phyloP scores from a whole-genome alignment of 306 rosid genomes.

The Trifolium dubium region DNA sequence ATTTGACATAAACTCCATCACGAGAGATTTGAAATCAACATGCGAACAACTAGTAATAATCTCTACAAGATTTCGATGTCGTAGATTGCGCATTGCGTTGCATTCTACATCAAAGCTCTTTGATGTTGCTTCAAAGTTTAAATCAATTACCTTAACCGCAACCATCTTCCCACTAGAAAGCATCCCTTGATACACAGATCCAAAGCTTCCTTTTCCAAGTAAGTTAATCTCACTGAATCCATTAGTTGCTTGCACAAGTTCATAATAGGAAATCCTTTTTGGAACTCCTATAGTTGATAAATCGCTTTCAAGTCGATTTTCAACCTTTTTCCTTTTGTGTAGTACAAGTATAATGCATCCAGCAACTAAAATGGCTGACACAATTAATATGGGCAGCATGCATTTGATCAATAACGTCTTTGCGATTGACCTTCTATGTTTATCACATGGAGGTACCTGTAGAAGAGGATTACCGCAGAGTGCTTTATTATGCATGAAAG shows the following conservation, averaged over 20 bases:
- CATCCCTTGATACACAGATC: conserved; percentile 38
- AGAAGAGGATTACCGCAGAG: conserved; percentile 43
- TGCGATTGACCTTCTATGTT: background rate
- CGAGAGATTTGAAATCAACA: conserved; percentile 39
- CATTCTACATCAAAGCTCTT: conserved; percentile 39
- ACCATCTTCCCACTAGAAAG: conserved; percentile 30
- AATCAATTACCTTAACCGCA: conserved; percentile 40
- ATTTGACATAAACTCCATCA: conserved; percentile 41
- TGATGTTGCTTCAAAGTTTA: conserved; percentile 12
- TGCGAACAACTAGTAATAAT: conserved; percentile 34
- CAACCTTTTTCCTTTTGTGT: background rate
- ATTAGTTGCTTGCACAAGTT: conserved; percentile 37
- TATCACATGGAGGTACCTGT: conserved; percentile 37
- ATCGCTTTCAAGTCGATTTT: background rate
- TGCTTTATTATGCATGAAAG: conserved; percentile 43
- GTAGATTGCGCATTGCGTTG: conserved; percentile 28
- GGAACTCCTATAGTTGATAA: background rate
- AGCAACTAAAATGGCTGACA: conserved; percentile 14
- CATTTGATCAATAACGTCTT: background rate
- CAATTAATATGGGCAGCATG: conserved; percentile 25
- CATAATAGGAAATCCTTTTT: conserved; percentile 33
- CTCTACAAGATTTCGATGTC: conserved; percentile 39
- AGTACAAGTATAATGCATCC: background rate
- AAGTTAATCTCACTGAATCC: conserved; percentile 30
- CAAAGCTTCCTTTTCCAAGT: conserved; percentile 37